These are phyloP conservation scores for Penicillium egyptiacum DNA, from an alignment of 495 filamentous ascomycete genomes.

Conservation along the genomic window DNA sequence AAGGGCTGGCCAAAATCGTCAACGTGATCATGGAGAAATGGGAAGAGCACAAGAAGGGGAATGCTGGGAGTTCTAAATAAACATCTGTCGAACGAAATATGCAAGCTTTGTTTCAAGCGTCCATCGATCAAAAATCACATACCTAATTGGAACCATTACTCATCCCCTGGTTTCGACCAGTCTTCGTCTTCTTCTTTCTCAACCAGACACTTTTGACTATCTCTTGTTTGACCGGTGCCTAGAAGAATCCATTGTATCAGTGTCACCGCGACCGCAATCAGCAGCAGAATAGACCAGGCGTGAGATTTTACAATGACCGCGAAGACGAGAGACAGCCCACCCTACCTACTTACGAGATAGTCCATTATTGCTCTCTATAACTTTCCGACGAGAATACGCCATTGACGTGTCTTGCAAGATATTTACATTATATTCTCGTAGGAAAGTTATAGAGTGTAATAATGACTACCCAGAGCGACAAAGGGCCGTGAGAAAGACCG, in stretches of 20 bases:
- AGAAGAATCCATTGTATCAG: neutral
- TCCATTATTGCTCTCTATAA: too few species aligned
- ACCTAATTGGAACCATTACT: neutral
- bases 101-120: neutral
- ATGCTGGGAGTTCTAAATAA: slow-evolving; percentile 1
- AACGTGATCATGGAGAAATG: slow-evolving; percentile 56
- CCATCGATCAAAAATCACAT: neutral
- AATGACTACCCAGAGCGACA: too few species aligned
- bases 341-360: too few species aligned
- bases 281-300: neutral
- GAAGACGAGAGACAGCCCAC: neutral
- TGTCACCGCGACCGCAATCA: neutral
- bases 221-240: neutral
- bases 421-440: too few species aligned
- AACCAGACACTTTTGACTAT: neutral
- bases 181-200: neutral
- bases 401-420: too few species aligned
- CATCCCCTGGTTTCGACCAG: neutral
- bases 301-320: neutral
- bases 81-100: neutral
- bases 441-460: too few species aligned
- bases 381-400: too few species aligned
- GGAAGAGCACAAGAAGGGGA: slow-evolving; percentile 19
- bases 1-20: slow-evolving; percentile 72
- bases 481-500: too few species aligned